A percentile compares a stretch with the other conserved stretches of the same genome.
Evolutionary conservation across 225 moss, liverwort and hornwort species (phyloP).

Genomic region (Lunularia cruciata): DNA sequence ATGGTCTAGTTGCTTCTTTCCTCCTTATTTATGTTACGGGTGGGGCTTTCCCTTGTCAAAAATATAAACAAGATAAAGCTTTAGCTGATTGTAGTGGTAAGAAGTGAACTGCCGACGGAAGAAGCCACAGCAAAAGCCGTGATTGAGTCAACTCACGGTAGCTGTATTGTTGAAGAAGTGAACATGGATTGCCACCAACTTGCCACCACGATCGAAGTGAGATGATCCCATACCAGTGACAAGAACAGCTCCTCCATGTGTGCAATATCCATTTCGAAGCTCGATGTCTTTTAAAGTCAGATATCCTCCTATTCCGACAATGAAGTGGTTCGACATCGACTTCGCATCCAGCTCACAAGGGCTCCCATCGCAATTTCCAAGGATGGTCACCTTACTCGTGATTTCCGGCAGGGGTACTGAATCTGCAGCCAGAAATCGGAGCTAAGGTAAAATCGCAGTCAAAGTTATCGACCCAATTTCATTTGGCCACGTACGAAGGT

Average conservation of each 20-base stretch:
- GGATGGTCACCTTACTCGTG: conserved; percentile 51
- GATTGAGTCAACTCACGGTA: conserved; percentile 32
- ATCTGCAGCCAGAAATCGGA: conserved; percentile 36
- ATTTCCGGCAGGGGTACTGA: conserved; percentile 70
- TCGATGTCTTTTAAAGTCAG: conserved; percentile 68
- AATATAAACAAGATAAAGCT: too few relatives aligned
- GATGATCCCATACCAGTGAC: conserved; percentile 48
- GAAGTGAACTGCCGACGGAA: too few relatives aligned
- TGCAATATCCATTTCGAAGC: conserved; percentile 61
- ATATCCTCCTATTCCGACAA: conserved; percentile 61
- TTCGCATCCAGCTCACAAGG: conserved; percentile 60
- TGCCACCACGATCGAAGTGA: conserved; percentile 24
- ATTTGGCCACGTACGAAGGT: too few relatives aligned
- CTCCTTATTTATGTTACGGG: too few relatives aligned
- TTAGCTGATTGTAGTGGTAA: too few relatives aligned
- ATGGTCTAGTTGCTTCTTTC: too few relatives aligned
- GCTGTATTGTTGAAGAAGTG: conserved; percentile 59
- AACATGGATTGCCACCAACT: conserved; percentile 47
- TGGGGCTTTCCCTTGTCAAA: too few relatives aligned
- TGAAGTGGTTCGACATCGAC: conserved; percentile 63
- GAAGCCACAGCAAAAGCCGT: too few relatives aligned
- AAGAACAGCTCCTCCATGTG: conserved; percentile 63
- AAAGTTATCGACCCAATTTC: too few relatives aligned
- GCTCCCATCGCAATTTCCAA: conserved; percentile 53
- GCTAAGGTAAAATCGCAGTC: too few relatives aligned